Base-by-base conservation (phyloP, 108 stramenopile species). In the Discostella pseudostelligera region DNA sequence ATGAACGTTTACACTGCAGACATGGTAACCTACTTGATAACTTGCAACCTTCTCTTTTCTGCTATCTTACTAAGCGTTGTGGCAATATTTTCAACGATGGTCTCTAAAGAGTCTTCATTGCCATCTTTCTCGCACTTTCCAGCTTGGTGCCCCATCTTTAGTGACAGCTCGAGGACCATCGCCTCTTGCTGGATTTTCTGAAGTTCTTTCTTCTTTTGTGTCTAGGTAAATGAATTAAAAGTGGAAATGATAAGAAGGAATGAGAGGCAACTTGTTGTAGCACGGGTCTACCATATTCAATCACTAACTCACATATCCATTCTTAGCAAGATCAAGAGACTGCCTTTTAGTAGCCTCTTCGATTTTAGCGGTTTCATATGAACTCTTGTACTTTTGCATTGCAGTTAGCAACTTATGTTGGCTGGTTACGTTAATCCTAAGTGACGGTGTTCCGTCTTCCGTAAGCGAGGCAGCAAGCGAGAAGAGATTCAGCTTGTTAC, bases 371-470 rank as follows among this genome's bases (percentile, higher is more conserved):
- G 29, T 32, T 46, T 74, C 65, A 13, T 46, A 74, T 6, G 32
- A 39, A 46, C 32, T 62, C 29, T 74, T 74, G 19, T 59, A 74
- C 35, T 44, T 66, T 28, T 58, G 39, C 72, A 74, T 74, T 21
- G 59, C 43, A 22, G 69, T 32, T 19, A 55, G 28, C 45, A 67
- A 24, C 36, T 67, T 67, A 17, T 67, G 65, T 47, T 67, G 56
- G 37, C 36, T 57, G 17, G 22, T 56, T 24, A 46, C 21, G 12
- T 57, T 58, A 8, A 67, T 43, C 17, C 56, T 39, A 4, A 56
- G 56, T 6, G 56, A 58, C 13, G 56, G 67, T 45, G 67, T 59
- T 8, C 67, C 67, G 24, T 67, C 67, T 61, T 26, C 32, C 13
- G 5, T 42, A 24, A 8, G 20, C 20, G 16, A 58, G 40, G 8